Base-by-base conservation (phyloP, 805 yeast genomes). In the Lipomyces chichibuensis region DNA sequence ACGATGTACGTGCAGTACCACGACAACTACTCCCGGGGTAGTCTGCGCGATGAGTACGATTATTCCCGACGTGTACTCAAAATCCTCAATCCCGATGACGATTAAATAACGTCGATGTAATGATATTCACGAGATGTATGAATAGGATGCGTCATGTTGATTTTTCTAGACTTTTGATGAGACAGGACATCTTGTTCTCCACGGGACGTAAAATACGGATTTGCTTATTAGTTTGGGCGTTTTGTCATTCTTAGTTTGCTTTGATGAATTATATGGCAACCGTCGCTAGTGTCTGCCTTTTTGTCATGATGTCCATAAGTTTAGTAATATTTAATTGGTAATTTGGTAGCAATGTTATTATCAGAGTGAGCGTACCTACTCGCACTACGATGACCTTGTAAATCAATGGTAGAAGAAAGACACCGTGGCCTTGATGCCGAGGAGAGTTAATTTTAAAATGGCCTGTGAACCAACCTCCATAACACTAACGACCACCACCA, bases 21-120 rank as follows among this genome's bases (percentile, higher is more conserved):
- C 62, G 74, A 79, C 57, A 81, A 81, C 71, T 81, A 80, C 46
- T 82, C 86, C 7, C 76, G 80, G 56, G 77, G 82, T 57, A 80
- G 85, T 43, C 73, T 87, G 46, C 84, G 81, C 23, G 90, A 87
- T 73, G 84, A 87, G 65, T 80, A 80, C 69, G 89, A 87, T 72
- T 87, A 87, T 72, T 80, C 85, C 3, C 77, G 90, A 55, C 79
- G 83, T 65, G 88, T 87, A 5, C 77, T 87, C 49, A 76, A 85
- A 51, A 87, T 87, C 32, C 82, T 87, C 3, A 87, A 87, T 70
- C 83, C 83, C 1, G 82, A 77, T 58, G 72, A 71, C 46, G 66
- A 64, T 52, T 66, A 35, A 29, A 27, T 27, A 5, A 4, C 32
- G 57, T 20, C 13, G 49, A 43, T 14, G 49, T 43, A 43, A 43